These are phyloP conservation scores for Escovopsis sp. DNA, from an alignment of 2,329 filamentous ascomycete species.

Conservation along the genomic window DNA sequence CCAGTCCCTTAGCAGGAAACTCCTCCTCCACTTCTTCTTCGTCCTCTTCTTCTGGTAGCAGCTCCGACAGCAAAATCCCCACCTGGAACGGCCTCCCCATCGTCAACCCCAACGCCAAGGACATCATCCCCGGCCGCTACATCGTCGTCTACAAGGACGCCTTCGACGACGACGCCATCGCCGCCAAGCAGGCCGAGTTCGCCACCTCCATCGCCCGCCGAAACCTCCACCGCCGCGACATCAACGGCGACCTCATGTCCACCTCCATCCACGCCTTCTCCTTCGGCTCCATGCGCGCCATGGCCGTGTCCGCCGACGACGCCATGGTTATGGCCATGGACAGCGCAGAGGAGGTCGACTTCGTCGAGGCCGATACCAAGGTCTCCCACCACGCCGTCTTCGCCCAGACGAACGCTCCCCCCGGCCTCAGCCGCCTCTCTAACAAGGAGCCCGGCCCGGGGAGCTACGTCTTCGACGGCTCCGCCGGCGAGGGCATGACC, in stretches of 20 bases:
- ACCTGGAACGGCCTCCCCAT: slow-evolving; percentile 28
- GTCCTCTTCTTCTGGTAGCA: too few relatives aligned
- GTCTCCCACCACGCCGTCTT: slow-evolving; percentile 29
- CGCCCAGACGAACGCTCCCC: slow-evolving; percentile 36
- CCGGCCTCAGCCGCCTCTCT: slow-evolving; percentile 39
- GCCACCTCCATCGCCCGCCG: slow-evolving; percentile 36
- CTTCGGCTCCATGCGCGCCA: slow-evolving; percentile 36
- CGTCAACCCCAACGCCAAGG: slow-evolving; percentile 29
- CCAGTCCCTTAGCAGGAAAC: slow-evolving; percentile 9
- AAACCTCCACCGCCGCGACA: slow-evolving; percentile 37
- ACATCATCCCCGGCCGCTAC: slow-evolving; percentile 41
- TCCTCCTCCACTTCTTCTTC: too few relatives aligned
- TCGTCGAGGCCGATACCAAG: slow-evolving; percentile 37
- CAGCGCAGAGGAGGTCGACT: slow-evolving; percentile 31
- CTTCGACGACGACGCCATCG: slow-evolving; percentile 31
- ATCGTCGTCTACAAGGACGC: slow-evolving; percentile 50
- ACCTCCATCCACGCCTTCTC: slow-evolving; percentile 29
- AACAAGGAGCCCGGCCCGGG: slow-evolving; percentile 18
- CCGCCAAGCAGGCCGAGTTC: slow-evolving; percentile 32
- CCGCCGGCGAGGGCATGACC: slow-evolving; percentile 39
- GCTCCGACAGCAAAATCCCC: slow-evolving; percentile 10
- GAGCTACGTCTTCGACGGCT: slow-evolving; percentile 32
- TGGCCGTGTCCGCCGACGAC: slow-evolving; percentile 36
- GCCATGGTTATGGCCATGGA: slow-evolving; percentile 33
- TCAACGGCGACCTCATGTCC: slow-evolving; percentile 31